A percentile compares a stretch with the other conserved stretches of the same genome.
Conservation (phyloP, 805 yeast species). For the Metschnikowia rubicola region DNA sequence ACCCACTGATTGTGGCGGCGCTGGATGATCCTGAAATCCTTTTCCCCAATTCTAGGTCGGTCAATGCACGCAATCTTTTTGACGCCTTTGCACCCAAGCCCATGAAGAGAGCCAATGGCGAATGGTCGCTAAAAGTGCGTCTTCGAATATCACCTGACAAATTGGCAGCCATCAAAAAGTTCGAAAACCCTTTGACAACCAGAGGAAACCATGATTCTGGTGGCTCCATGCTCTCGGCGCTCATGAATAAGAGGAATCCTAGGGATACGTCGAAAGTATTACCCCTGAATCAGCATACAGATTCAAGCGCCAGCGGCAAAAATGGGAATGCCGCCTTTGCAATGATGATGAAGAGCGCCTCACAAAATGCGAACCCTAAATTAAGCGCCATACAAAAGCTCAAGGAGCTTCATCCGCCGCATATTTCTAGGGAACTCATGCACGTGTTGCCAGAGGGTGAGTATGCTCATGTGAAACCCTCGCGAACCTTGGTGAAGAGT, state of each 20-base stretch:
- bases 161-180: conserved; percentile 24
- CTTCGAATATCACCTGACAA: conserved; percentile 22
- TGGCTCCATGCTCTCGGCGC: conserved; percentile 6
- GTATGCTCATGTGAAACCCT: not conserved
- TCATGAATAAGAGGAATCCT: conserved; percentile 9
- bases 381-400: conserved; percentile 30
- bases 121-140: conserved; percentile 14
- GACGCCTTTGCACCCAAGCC: conserved; percentile 13
- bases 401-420: conserved; percentile 31
- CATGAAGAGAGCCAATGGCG: conserved; percentile 11
- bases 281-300: conserved; percentile 4
- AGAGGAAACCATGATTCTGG: not conserved
- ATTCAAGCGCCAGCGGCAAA: conserved; percentile 5
- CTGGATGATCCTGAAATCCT: not conserved
- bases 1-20: not conserved
- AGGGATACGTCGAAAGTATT: conserved; percentile 14
- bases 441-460: conserved; percentile 24
- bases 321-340: conserved; percentile 27
- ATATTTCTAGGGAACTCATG: conserved; percentile 26
- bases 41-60: conserved; percentile 7
- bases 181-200: conserved; percentile 15
- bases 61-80: conserved; percentile 12
- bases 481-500: not conserved
- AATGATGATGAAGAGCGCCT: conserved; percentile 37
- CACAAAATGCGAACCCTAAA: conserved; percentile 22